These are phyloP conservation scores for Apiotrichum akiyoshidainum DNA, from an alignment of 1,284 basidiomycete species.

Conservation along the genomic window DNA sequence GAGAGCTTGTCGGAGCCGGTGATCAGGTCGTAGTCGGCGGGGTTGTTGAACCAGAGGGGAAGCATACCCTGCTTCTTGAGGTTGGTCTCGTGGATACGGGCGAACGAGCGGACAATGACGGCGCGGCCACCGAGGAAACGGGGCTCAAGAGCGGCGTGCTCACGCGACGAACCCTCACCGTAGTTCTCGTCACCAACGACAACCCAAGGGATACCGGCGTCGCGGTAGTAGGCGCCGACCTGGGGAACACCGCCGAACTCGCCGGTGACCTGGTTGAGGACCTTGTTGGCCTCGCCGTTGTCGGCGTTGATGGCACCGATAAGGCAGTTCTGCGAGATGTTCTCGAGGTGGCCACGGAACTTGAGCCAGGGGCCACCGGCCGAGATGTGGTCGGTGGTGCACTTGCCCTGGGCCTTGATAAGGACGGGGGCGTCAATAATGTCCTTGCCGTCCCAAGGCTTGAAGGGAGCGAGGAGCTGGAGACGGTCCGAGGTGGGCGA, in stretches of 20 bases:
- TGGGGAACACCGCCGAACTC: constrained; percentile 82
- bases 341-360: constrained; percentile 97
- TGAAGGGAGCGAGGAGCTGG: constrained; percentile 88
- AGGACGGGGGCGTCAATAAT: constrained; percentile 84
- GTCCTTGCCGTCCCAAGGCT: constrained; percentile 89
- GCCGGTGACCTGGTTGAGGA: constrained; percentile 58
- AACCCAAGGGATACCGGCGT: constrained; percentile 88
- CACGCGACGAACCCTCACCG: constrained; percentile 96
- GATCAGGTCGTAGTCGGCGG: constrained; percentile 87
- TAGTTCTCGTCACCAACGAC: constrained; percentile 92
- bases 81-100: constrained; percentile 95
- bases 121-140: constrained; percentile 94
- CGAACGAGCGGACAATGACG: constrained; percentile 91
- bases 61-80: constrained; percentile 82
- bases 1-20: constrained; percentile 76
- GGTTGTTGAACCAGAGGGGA: constrained; percentile 80
- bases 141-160: constrained; percentile 96
- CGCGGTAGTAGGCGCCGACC: constrained; percentile 82
- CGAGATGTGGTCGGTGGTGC: constrained; percentile 64
- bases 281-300: constrained; percentile 76
- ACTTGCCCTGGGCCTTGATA: constrained; percentile 99
- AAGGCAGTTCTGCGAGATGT: constrained; percentile 93
- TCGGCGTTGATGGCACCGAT: constrained; percentile 95
- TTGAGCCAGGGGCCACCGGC: constrained; percentile 95
- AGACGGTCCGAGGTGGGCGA: constrained; percentile 88